A percentile compares a stretch with the other conserved stretches of the same genome.
Evolutionary conservation across 148 eudicot genomes (phyloP).

Genomic region (Vaccinium darrowii): DNA sequence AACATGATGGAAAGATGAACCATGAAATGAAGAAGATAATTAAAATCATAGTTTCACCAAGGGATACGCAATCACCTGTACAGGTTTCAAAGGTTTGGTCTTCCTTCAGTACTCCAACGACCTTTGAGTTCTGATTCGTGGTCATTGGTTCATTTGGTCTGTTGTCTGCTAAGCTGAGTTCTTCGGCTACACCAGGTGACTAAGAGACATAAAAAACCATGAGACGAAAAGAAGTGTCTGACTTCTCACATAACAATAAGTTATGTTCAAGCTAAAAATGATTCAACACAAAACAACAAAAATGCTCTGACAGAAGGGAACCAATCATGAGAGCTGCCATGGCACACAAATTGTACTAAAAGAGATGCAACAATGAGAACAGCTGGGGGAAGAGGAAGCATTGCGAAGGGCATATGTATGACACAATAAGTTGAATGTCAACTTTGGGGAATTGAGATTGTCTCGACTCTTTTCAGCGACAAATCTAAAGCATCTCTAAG

Average conservation of each 20-base stretch:
- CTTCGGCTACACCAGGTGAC: slow-evolving; percentile 28
- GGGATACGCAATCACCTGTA: slow-evolving; percentile 15
- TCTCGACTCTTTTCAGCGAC: neutral
- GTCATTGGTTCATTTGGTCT: slow-evolving; percentile 20
- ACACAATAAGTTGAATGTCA: neutral
- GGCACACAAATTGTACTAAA: neutral
- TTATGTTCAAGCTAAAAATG: neutral
- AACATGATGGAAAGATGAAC: neutral
- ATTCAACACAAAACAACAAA: neutral
- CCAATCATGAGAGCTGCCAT: neutral
- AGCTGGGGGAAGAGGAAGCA: neutral
- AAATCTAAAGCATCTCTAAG: neutral
- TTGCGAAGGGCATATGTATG: neutral
- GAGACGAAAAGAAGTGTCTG: neutral
- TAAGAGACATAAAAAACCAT: slow-evolving; percentile 20
- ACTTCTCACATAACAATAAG: slow-evolving; percentile 16
- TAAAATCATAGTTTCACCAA: slow-evolving; percentile 21
- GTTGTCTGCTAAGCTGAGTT: slow-evolving; percentile 23
- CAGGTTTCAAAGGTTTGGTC: slow-evolving; percentile 16
- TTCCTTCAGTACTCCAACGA: slow-evolving; percentile 14
- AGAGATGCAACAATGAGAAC: neutral
- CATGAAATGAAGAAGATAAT: slow-evolving; percentile 14
- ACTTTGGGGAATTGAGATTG: neutral
- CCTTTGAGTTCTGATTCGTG: slow-evolving; percentile 15
- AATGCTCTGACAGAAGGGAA: neutral